phyloP scores from a whole-genome alignment of 495 filamentous ascomycete species.

The Amorphotheca resinae region DNA sequence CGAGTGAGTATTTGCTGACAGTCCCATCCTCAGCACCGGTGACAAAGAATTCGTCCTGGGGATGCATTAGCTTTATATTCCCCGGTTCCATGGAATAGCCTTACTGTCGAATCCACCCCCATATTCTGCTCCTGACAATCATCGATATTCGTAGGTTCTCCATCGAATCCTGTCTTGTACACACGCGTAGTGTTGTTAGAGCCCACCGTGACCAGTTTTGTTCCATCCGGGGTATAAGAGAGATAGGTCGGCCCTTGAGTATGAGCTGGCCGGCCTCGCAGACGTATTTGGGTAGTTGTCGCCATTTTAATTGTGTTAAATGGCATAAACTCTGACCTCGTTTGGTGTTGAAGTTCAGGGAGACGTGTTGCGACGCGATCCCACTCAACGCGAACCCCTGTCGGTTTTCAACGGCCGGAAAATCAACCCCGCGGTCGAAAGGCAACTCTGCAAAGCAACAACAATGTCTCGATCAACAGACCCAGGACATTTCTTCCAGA shows the following conservation, averaged over 20 bases:
- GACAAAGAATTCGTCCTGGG: slow-evolving; percentile 71
- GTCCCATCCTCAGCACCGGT: slow-evolving; percentile 87
- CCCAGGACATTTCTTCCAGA: slow-evolving; percentile 79
- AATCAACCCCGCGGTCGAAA: slow-evolving; percentile 1
- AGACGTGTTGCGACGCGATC: slow-evolving; percentile 12
- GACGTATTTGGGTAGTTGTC: slow-evolving; percentile 32
- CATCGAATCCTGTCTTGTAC: slow-evolving; percentile 80
- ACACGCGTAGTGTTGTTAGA: slow-evolving; percentile 83
- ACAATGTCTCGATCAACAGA: slow-evolving; percentile 54
- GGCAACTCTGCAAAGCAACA: background rate
- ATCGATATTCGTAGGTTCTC: slow-evolving; percentile 82
- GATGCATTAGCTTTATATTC: slow-evolving; percentile 2
- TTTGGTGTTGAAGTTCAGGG: slow-evolving; percentile 7
- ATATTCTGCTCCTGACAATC: slow-evolving; percentile 72
- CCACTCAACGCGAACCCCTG: slow-evolving; percentile 17
- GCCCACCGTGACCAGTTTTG: slow-evolving; percentile 67
- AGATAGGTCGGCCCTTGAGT: slow-evolving; percentile 39
- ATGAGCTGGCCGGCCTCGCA: slow-evolving; percentile 38
- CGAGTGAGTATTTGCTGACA: slow-evolving; percentile 73
- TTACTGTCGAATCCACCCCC: slow-evolving; percentile 58
- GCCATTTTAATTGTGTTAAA: slow-evolving; percentile 26
- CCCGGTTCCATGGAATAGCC: slow-evolving; percentile 10
- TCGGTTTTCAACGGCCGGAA: background rate
- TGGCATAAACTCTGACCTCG: slow-evolving; percentile 1
- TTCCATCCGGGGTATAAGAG: slow-evolving; percentile 43